Percentiles rank a stretch among this genome's conserved stretches.
Conservation (phyloP, 2,329 filamentous ascomycete species). For the Diaporthe longicolla region DNA sequence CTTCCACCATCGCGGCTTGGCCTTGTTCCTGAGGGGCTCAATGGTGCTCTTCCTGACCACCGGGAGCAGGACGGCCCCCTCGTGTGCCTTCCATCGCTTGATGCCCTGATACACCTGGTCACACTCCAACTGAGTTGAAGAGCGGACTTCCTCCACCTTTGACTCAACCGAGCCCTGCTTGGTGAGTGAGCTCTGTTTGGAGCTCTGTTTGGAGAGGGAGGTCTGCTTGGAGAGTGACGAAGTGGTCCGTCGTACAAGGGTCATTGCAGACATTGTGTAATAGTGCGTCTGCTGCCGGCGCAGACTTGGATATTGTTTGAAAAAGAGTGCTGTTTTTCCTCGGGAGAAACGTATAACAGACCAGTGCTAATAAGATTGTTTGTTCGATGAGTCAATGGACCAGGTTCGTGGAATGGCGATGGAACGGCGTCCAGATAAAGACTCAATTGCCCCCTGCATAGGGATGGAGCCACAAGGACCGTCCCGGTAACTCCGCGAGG, state of each 20-base stretch:
- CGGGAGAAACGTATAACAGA: conserved; percentile 17
- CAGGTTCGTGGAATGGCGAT: background rate
- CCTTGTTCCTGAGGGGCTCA: conserved; percentile 22
- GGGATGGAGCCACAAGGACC: conserved; percentile 27
- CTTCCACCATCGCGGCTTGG: conserved; percentile 43
- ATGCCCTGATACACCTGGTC: conserved; percentile 41
- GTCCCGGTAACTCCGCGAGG: conserved; percentile 33
- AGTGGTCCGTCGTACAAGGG: background rate
- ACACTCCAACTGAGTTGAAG: conserved; percentile 39
- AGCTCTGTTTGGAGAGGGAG: conserved; percentile 28
- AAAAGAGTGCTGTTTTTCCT: conserved; percentile 36
- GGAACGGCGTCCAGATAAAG: conserved; percentile 30
- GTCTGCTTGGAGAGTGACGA: conserved; percentile 25
- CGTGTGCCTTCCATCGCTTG: conserved; percentile 41
- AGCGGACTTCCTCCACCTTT: conserved; percentile 8
- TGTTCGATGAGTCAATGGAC: conserved; percentile 6
- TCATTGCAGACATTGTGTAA: conserved; percentile 26
- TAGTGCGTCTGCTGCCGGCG: conserved; percentile 26
- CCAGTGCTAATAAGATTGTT: conserved; percentile 13
- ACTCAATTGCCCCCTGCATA: conserved; percentile 17
- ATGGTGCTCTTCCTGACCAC: conserved; percentile 37
- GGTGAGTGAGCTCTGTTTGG: conserved; percentile 30
- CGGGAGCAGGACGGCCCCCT: conserved; percentile 39
- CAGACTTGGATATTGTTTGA: conserved; percentile 31
- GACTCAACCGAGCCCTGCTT: conserved; percentile 28